Base-by-base conservation (phyloP, 2,329 filamentous ascomycete genomes). In the Purpureocillium lavendulum region DNA sequence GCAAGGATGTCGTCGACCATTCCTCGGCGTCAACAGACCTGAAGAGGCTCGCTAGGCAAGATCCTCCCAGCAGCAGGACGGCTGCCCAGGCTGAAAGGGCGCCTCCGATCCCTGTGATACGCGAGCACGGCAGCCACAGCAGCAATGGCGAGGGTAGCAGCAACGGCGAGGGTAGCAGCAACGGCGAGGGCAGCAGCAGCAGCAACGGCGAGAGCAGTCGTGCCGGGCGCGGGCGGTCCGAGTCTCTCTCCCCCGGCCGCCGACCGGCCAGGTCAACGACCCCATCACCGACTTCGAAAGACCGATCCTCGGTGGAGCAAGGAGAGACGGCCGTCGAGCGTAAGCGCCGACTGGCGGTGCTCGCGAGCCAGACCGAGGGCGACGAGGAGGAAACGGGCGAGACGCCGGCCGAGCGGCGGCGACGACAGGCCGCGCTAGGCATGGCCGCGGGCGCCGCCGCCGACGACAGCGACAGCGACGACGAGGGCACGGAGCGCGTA, bases 381-480 rank as follows among this genome's bases (percentile, higher is more conserved):
- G 65, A 62, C 14, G 53, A 53, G 4, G 53, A 54, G 3, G 52
- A 58, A 4, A 67, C 66, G 28, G 69, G 64, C 28, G 85, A 89
- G 61, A 88, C 84, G 0, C 80, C 83, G 0, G 85, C 84, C 0
- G 86, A 90, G 59, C 70, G 82, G 41, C 73, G 83, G 31, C 70
- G 86, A 39, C 75, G 86, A 50, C 78, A 87, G 50, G 84, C 84
- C 1, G 86, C 85, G 1, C 64, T 90, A 2, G 84, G 84, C 9
- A 67, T 84, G 44, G 61, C 64, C 13, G 54, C 58, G 7, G 59
- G 57, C 3, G 61, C 56, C 0, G 66, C 65, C 14, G 70, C 66
- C 34, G 68, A 70, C 40, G 67, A 69, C 40, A 75, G 68, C 40
- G 71, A 80, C 28, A 61, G 54, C 21, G 61, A 64, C 17, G 78